phyloP scores from a whole-genome alignment of 345 rosid genomes.

The Moricandia moricandioides region DNA sequence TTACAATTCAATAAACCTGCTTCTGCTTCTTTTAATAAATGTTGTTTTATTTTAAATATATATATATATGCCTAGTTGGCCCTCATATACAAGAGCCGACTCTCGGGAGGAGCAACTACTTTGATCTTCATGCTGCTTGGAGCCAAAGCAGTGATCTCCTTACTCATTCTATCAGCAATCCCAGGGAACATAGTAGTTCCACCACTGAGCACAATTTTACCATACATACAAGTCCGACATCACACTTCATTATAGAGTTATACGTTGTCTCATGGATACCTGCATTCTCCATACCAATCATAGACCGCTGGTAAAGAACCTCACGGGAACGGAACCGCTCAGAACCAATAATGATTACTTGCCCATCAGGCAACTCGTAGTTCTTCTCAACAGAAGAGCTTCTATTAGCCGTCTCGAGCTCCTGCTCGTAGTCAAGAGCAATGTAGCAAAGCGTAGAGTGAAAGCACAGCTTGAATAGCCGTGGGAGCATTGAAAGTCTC shows the following conservation, averaged over 20 bases:
- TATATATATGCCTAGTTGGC: no score
- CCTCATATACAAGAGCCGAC: no score
- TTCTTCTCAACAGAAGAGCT: no score
- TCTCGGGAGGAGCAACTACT: constrained; percentile 90
- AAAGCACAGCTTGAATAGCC: constrained; percentile 91
- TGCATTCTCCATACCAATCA: constrained; percentile 94
- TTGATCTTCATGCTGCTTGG: constrained; percentile 99
- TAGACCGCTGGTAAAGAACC: constrained; percentile 88
- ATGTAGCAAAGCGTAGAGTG: constrained; percentile 89
- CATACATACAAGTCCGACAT: constrained; percentile 83
- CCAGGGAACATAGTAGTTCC: constrained; percentile 94
- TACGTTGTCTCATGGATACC: constrained; percentile 91
- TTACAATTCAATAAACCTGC: no score
- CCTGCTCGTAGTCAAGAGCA: no score
- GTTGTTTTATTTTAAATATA: no score
- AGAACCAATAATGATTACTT: no score
- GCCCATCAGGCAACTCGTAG: no score
- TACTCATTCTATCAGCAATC: constrained; percentile 89
- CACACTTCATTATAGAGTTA: constrained; percentile 95
- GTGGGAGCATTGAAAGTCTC: constrained; percentile 90
- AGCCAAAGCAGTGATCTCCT: constrained; percentile 85
- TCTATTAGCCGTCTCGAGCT: no score
- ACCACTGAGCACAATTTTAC: constrained; percentile 91
- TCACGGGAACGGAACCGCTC: constrained; percentile 93
- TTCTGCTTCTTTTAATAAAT: no score